Base-by-base conservation (phyloP, 805 yeast species). In the Pichia exigua region DNA sequence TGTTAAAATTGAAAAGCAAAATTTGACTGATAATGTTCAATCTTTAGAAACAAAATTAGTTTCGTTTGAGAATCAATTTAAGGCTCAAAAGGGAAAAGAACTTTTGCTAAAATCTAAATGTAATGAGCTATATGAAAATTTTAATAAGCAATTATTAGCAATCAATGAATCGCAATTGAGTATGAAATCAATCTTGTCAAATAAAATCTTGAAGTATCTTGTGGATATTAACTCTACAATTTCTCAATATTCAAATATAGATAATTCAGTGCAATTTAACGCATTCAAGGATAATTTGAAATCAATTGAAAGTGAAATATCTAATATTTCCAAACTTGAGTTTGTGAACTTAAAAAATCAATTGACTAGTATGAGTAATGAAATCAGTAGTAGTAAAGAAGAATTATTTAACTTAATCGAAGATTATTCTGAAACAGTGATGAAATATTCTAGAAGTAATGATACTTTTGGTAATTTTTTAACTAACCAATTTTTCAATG, bases 1-100 rank as follows among this genome's bases (percentile, higher is more conserved):
- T 9, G 60, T 60, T 49, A 61, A 54, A 32, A 54, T 50, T 20
- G 62, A 66, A 43, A 66, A 60, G 22, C 28, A 51, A 15, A 61
- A 57, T 46, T 28, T 50, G 20, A 44, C 22, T 40, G 30, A 46
- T 10, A 46, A 22, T 13, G 46, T 50, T 18, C 28, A 48, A 57
- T 57, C 26, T 1, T 61, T 64, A 49, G 75, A 73, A 48, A 47
- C 58, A 32, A 62, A 60, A 42, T 49, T 73, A 22, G 58, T 66
- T 39, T 55, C 59, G 9, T 63, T 70, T 2, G 69, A 73, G 12
- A 63, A 62, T 7, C 63, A 60, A 41, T 64, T 71, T 51, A 68
- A 65, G 50, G 51, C 59, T 0, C 57, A 58, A 43, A 42, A 48
- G 28, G 11, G 24, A 7, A 52, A 48, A 9, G 62, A 60, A 44